Evolutionary conservation across 805 yeast species (phyloP).

Genomic region (Myxozyma neotropica): DNA sequence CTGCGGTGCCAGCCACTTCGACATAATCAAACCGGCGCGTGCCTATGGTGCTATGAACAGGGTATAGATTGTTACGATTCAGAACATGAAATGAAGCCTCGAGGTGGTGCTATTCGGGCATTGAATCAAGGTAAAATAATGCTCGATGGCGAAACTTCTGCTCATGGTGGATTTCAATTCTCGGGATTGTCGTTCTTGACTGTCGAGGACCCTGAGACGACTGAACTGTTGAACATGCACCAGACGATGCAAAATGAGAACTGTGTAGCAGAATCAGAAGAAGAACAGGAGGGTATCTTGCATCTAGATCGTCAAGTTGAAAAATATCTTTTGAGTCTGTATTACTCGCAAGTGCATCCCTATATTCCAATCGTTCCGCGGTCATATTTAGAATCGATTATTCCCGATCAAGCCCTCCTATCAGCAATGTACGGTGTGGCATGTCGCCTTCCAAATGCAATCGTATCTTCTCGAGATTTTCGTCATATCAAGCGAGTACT

Average conservation of each 20-base stretch:
- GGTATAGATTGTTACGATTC: slow-evolving; percentile 24
- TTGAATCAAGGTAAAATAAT: slow-evolving; percentile 16
- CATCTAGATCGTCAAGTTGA: slow-evolving; percentile 18
- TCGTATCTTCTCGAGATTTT: slow-evolving; percentile 20
- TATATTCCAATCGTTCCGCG: slow-evolving; percentile 27
- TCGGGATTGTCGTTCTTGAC: slow-evolving; percentile 16
- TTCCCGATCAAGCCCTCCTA: slow-evolving; percentile 12
- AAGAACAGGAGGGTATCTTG: slow-evolving; percentile 17
- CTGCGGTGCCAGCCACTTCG: slow-evolving; percentile 16
- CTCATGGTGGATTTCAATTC: slow-evolving; percentile 23
- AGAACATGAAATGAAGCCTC: slow-evolving; percentile 16
- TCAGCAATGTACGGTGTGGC: slow-evolving; percentile 29
- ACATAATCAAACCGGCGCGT: slow-evolving; percentile 13
- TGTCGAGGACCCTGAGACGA: slow-evolving; percentile 13
- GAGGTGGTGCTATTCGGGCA: neutral
- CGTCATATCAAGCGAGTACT: slow-evolving; percentile 16
- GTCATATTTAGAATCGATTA: slow-evolving; percentile 8
- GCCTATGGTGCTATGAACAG: slow-evolving; percentile 25
- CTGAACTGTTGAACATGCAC: slow-evolving; percentile 9
- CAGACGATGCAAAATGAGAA: slow-evolving; percentile 19
- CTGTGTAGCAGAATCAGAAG: slow-evolving; percentile 9
- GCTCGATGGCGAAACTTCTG: slow-evolving; percentile 24
- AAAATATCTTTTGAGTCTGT: slow-evolving; percentile 9
- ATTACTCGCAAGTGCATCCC: slow-evolving; percentile 23
- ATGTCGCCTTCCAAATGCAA: slow-evolving; percentile 20